Evolutionary conservation across 768 basidiomycete species (phyloP).

Genomic region (Rhodosporidiobolus sp.): DNA sequence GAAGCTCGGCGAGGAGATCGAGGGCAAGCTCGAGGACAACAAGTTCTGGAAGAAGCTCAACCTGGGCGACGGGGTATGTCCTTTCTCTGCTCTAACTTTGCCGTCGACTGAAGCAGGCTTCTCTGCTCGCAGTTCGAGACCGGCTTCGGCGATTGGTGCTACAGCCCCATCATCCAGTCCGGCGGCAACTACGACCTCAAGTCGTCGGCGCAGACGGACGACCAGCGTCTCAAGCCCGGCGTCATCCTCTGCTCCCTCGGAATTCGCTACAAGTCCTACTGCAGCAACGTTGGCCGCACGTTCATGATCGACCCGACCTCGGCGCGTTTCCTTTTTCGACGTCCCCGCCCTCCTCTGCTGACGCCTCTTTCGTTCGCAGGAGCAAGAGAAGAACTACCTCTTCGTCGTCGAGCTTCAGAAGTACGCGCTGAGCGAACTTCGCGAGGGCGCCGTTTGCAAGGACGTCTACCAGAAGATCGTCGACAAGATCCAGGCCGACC

Average conservation of each 20-base stretch:
- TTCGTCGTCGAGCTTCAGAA: slow-evolving; percentile 72
- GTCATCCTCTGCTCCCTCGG: slow-evolving; percentile 84
- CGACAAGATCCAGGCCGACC: slow-evolving; percentile 68
- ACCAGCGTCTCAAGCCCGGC: slow-evolving; percentile 76
- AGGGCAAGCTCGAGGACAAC: slow-evolving; percentile 87
- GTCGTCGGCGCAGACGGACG: slow-evolving; percentile 78
- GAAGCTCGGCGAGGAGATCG: slow-evolving; percentile 76
- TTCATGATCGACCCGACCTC: slow-evolving; percentile 92
- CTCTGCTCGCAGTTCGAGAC: slow-evolving; percentile 68
- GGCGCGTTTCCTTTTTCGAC: slow-evolving; percentile 51
- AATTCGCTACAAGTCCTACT: slow-evolving; percentile 87
- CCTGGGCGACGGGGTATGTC: slow-evolving; percentile 67
- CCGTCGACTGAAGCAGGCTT: not conserved
- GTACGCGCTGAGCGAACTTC: slow-evolving; percentile 70
- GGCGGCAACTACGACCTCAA: slow-evolving; percentile 86
- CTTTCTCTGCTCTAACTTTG: not conserved
- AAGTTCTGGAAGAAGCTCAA: slow-evolving; percentile 77
- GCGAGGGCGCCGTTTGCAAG: slow-evolving; percentile 69
- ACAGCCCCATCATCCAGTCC: slow-evolving; percentile 93
- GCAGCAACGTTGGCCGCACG: slow-evolving; percentile 84
- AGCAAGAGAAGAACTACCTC: slow-evolving; percentile 84
- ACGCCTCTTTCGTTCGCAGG: slow-evolving; percentile 53
- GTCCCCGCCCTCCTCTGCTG: not conserved
- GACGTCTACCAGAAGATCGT: slow-evolving; percentile 79
- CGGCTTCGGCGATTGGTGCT: slow-evolving; percentile 85